Evolutionary conservation across 345 rosid genomes (phyloP).

Genomic region (Capsella bursapastoris): DNA sequence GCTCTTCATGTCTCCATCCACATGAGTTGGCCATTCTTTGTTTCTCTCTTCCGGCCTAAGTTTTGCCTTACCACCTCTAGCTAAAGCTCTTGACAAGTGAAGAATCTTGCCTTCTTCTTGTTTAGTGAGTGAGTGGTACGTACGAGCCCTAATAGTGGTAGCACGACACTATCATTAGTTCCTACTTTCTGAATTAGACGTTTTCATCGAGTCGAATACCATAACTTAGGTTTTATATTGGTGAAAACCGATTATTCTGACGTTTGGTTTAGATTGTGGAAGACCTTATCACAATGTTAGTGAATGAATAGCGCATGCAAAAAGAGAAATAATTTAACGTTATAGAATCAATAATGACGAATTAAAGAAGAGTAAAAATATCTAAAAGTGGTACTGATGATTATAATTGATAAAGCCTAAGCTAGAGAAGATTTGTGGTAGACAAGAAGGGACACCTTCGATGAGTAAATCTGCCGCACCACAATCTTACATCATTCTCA

Average conservation of each 20-base stretch:
- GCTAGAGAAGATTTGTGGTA: slow-evolving; percentile 18
- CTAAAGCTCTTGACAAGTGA: background rate
- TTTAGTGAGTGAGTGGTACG: slow-evolving; percentile 1
- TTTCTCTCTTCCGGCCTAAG: slow-evolving; percentile 28
- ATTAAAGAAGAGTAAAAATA: slow-evolving; percentile 5
- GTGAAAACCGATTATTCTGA: background rate
- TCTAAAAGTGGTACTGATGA: slow-evolving; percentile 20
- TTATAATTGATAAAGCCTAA: slow-evolving; percentile 24
- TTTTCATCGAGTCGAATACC: background rate
- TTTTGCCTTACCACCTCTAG: background rate
- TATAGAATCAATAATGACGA: slow-evolving; percentile 24
- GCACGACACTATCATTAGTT: background rate
- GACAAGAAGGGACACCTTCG: slow-evolving; percentile 40
- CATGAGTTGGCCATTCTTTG: slow-evolving; percentile 10
- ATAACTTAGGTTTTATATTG: background rate
- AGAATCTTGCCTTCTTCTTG: slow-evolving; percentile 9
- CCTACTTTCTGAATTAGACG: background rate
- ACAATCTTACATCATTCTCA: slow-evolving; percentile 36
- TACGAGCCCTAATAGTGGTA: background rate
- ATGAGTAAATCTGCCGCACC: slow-evolving; percentile 39
- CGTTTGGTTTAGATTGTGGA: slow-evolving; percentile 12
- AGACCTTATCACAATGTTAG: slow-evolving; percentile 1
- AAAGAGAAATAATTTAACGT: slow-evolving; percentile 7
- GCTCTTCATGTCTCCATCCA: slow-evolving; percentile 40
- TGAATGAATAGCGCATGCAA: slow-evolving; percentile 41